Percentiles rank a stretch among this genome's conserved stretches.
Conservation (phyloP, 352 stramenopile genomes). For the Phytopythium delawarense region DNA sequence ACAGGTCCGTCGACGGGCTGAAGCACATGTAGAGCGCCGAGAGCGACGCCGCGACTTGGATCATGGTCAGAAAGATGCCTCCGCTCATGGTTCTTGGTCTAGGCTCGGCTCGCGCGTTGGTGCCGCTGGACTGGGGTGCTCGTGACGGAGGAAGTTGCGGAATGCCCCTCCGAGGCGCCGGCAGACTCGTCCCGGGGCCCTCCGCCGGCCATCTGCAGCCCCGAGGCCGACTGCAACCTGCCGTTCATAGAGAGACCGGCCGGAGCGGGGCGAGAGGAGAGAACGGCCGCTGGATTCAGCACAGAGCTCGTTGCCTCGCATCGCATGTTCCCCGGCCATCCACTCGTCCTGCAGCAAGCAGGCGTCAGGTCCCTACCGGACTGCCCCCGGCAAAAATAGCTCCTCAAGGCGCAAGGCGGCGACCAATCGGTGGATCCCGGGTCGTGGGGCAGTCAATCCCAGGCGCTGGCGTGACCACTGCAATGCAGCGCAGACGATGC, state of each 20-base stretch:
- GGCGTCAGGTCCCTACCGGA: slow-evolving; percentile 1
- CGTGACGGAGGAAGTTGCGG: not conserved
- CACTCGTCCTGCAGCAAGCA: not conserved
- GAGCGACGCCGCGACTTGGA: slow-evolving; percentile 58
- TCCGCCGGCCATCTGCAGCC: not conserved
- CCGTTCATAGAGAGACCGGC: not conserved
- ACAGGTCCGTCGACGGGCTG: slow-evolving; percentile 45
- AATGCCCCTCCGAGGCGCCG: not conserved
- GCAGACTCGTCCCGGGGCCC: not conserved
- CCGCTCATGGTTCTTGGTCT: slow-evolving; percentile 4
- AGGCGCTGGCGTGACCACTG: not conserved
- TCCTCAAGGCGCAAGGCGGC: slow-evolving; percentile 2
- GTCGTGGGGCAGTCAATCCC: slow-evolving; percentile 1
- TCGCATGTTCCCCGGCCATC: not conserved
- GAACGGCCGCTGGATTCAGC: slow-evolving; percentile 1
- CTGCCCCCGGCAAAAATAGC: slow-evolving; percentile 1
- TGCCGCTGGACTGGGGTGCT: not conserved
- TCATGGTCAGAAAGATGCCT: slow-evolving; percentile 34
- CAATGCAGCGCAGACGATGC: not conserved
- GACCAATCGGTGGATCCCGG: not conserved
- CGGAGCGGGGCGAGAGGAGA: not conserved
- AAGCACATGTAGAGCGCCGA: slow-evolving; percentile 74
- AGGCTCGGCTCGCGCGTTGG: not conserved
- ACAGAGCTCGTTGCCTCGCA: not conserved
- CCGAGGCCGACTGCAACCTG: not conserved